Conservation (phyloP, 768 basidiomycete genomes). For the Udeniomyces megalosporus region DNA sequence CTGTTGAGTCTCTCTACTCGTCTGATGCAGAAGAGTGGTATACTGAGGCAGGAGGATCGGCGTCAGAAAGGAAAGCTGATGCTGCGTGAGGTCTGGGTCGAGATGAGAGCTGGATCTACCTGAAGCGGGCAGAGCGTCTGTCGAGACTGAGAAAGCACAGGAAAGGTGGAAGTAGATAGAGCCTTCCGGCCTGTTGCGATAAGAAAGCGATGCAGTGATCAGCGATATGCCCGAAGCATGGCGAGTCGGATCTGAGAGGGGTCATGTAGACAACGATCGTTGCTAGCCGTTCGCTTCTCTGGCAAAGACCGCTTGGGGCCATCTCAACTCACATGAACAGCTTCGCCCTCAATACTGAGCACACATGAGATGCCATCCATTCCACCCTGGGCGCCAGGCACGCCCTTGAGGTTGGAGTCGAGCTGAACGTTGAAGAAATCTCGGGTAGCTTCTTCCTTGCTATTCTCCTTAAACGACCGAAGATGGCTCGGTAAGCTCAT, state of each 20-base stretch:
- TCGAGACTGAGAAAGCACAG: constrained; percentile 81
- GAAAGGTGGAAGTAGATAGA: constrained; percentile 76
- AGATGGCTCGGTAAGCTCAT: constrained; percentile 42
- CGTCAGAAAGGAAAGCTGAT: too few relatives aligned
- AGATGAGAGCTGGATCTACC: constrained; percentile 22
- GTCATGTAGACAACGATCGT: not conserved
- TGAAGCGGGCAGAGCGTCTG: constrained; percentile 78
- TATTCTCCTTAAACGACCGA: constrained; percentile 80
- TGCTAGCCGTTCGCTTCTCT: too few relatives aligned
- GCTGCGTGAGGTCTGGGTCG: too few relatives aligned
- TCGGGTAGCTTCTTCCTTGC: constrained; percentile 66
- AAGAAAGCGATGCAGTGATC: too few relatives aligned
- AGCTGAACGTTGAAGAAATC: constrained; percentile 60
- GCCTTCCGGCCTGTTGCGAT: constrained; percentile 85
- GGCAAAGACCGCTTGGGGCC: too few relatives aligned
- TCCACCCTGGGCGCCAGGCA: constrained; percentile 22
- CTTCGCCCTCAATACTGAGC: constrained; percentile 64
- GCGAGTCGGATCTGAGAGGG: not conserved
- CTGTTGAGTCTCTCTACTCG: constrained; percentile 88
- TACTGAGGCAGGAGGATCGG: constrained; percentile 4
- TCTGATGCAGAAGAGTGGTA: constrained; percentile 81
- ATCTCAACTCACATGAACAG: constrained; percentile 89
- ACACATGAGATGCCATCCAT: constrained; percentile 32
- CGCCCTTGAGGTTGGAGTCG: constrained; percentile 31
- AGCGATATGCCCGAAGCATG: not conserved